A percentile compares a stretch with the other conserved stretches of the same genome.
These are phyloP conservation scores for Cercophora newfieldiana DNA, from an alignment of 495 filamentous ascomycete species.

Conservation along the genomic window DNA sequence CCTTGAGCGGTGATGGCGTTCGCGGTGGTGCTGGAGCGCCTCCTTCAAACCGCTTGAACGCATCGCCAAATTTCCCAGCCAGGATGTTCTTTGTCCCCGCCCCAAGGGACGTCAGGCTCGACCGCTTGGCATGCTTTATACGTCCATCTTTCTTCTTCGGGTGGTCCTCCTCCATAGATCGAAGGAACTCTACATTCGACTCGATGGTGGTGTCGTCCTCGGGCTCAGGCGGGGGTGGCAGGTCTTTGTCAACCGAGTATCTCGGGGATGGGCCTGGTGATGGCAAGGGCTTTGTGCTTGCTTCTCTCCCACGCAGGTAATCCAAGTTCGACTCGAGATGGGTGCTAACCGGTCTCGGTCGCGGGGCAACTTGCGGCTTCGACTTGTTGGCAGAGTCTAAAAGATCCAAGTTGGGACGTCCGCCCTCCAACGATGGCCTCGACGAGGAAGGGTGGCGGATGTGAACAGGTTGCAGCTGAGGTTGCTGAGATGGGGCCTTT, in stretches of 20 bases:
- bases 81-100: constrained; percentile 84
- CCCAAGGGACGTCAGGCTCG: constrained; percentile 72
- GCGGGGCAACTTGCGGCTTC: constrained; percentile 22
- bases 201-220: constrained; percentile 70
- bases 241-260: constrained; percentile 37
- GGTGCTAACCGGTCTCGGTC: constrained; percentile 56
- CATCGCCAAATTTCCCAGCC: constrained; percentile 89
- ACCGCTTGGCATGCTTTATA: constrained; percentile 74
- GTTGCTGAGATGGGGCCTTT: constrained; percentile 51
- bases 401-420: constrained; percentile 64
- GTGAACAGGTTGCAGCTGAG: constrained; percentile 47
- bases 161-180: constrained; percentile 72
- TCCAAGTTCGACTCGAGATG: constrained; percentile 79
- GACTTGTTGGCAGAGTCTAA: constrained; percentile 50
- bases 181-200: constrained; percentile 86
- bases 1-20: constrained; percentile 57
- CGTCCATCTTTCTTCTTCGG: constrained; percentile 70
- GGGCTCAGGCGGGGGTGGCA: constrained; percentile 41
- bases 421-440: constrained; percentile 76
- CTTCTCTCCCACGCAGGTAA: constrained; percentile 65
- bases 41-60: constrained; percentile 91
- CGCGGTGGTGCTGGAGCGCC: constrained; percentile 45
- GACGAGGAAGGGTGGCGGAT: constrained; percentile 62
- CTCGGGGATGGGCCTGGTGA: constrained; percentile 40
- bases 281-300: constrained; percentile 35